Conservation (phyloP, 768 basidiomycete genomes). For the Termitomyces heimii region DNA sequence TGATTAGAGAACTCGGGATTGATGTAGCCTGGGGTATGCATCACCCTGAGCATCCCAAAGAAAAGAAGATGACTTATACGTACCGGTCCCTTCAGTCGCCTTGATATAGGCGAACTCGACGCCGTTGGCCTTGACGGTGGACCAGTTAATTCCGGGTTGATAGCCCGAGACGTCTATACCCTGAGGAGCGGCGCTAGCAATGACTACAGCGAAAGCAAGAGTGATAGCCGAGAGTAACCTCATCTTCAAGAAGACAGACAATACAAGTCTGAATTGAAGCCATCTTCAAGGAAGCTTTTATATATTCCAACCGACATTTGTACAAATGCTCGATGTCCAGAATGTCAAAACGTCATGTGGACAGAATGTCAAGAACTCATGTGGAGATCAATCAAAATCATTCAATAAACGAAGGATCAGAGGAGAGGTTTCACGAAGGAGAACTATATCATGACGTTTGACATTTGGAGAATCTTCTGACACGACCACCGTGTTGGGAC, state of each 20-base stretch:
- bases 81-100: conserved; percentile 45
- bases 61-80: not conserved
- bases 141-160: conserved; percentile 48
- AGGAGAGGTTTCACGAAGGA: not conserved
- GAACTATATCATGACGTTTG: not conserved
- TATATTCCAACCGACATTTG: not conserved
- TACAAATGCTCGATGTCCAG: not conserved
- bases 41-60: not conserved
- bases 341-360: not conserved
- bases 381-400: not conserved
- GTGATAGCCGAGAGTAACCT: conserved; percentile 12
- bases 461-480: not conserved
- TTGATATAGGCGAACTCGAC: conserved; percentile 59
- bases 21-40: conserved; percentile 25
- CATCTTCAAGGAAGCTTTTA: not conserved
- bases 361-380: not conserved
- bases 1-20: conserved; percentile 41
- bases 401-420: not conserved
- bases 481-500: not conserved
- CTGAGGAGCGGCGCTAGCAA: conserved; percentile 25
- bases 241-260: conserved; percentile 4
- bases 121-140: conserved; percentile 42
- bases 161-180: conserved; percentile 54
- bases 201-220: conserved; percentile 11
- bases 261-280: not conserved